phyloP scores from a whole-genome alignment of 768 basidiomycete species.

The Sarcodon aspratus region DNA sequence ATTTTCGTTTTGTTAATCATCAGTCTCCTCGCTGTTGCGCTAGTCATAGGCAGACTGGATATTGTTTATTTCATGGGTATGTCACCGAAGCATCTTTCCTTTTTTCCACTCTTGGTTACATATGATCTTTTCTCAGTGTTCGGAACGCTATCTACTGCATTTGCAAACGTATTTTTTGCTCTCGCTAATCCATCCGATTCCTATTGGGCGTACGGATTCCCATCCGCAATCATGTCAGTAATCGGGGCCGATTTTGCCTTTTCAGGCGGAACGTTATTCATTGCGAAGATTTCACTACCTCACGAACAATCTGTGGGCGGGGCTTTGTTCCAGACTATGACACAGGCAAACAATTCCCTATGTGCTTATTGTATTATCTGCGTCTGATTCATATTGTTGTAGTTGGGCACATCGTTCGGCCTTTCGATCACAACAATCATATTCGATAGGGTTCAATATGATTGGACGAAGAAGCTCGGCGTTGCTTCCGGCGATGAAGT shows the following conservation, averaged over 20 bases:
- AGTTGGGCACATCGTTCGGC: slow-evolving; percentile 59
- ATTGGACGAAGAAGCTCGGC: slow-evolving; percentile 19
- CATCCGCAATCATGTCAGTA: slow-evolving; percentile 50
- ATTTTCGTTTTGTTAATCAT: too few relatives aligned
- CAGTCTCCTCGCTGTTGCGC: slow-evolving; percentile 47
- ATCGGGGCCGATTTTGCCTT: slow-evolving; percentile 75
- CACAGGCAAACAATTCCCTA: slow-evolving; percentile 37
- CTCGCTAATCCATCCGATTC: slow-evolving; percentile 41
- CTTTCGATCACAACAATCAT: slow-evolving; percentile 65
- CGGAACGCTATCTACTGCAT: slow-evolving; percentile 50
- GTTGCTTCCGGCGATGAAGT: slow-evolving; percentile 19
- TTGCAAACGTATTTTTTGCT: slow-evolving; percentile 57
- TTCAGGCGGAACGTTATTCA: slow-evolving; percentile 60
- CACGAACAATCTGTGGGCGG: slow-evolving; percentile 71
- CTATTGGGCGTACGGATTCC: slow-evolving; percentile 74
- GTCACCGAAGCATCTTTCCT: slow-evolving; percentile 12
- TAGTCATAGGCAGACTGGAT: slow-evolving; percentile 43
- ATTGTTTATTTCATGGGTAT: slow-evolving; percentile 48
- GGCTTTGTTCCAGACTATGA: slow-evolving; percentile 72
- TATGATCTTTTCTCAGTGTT: slow-evolving; percentile 17
- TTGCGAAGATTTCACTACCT: slow-evolving; percentile 52
- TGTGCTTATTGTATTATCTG: neutral
- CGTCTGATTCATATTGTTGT: neutral
- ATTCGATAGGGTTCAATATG: slow-evolving; percentile 38
- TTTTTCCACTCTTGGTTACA: neutral